Conservation (phyloP, 2,329 filamentous ascomycete genomes). For the Ploettnerulaceae sp. region DNA sequence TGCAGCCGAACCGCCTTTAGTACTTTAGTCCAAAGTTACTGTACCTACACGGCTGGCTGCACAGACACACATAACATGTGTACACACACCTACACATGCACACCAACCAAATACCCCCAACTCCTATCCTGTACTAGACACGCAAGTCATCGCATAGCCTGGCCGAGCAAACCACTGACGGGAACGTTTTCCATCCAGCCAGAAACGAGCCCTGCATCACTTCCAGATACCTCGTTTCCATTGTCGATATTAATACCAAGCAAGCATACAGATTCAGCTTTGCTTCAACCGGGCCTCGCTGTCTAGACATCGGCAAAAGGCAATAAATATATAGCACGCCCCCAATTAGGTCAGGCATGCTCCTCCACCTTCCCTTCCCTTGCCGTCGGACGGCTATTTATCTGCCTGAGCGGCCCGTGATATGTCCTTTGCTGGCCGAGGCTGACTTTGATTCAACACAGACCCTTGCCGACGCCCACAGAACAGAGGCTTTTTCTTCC, state of each 20-base stretch:
- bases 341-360: background rate
- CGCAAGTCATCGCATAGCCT: too few species aligned
- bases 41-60: conserved; percentile 6
- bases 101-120: background rate
- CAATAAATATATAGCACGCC: background rate
- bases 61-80: background rate
- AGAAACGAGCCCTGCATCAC: too few species aligned
- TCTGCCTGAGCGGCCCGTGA: conserved; percentile 5
- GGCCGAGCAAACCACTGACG: too few species aligned
- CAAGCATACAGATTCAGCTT: too few species aligned
- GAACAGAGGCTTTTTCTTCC: conserved; percentile 1
- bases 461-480: background rate
- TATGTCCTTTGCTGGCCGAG: conserved; percentile 10
- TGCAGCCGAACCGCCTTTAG: conserved; percentile 3
- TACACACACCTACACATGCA: background rate
- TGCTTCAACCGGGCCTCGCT: too few species aligned
- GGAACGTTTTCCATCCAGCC: too few species aligned
- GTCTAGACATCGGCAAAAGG: conserved; percentile 1
- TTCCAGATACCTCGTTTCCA: too few species aligned
- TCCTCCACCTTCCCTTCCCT: background rate
- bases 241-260: too few species aligned
- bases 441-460: conserved; percentile 5
- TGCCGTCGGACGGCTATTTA: conserved; percentile 1
- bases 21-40: background rate
- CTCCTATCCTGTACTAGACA: background rate